Conservation (phyloP, 2,329 filamentous ascomycete genomes). For the Aspergillus persii region DNA sequence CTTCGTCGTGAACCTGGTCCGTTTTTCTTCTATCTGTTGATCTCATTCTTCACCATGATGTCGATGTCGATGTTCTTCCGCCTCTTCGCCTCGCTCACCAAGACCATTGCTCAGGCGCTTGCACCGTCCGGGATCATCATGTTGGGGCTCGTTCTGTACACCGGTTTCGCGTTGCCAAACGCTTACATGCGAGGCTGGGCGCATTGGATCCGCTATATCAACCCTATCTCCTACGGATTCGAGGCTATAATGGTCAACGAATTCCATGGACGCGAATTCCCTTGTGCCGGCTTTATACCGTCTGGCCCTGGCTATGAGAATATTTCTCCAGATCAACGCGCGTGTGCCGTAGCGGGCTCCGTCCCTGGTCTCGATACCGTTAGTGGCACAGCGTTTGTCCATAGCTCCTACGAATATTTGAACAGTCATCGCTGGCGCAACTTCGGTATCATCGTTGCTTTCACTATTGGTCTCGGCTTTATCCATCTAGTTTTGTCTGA, state of each 20-base stretch:
- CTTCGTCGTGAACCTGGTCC: slow-evolving; percentile 67
- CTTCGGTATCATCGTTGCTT: slow-evolving; percentile 65
- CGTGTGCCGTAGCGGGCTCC: slow-evolving; percentile 60
- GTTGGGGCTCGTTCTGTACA: slow-evolving; percentile 40
- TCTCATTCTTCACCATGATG: slow-evolving; percentile 69
- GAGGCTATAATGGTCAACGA: slow-evolving; percentile 80
- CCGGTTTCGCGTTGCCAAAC: slow-evolving; percentile 42
- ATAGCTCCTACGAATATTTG: slow-evolving; percentile 55
- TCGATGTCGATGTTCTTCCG: slow-evolving; percentile 82
- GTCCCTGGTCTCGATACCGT: slow-evolving; percentile 53
- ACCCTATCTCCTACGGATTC: slow-evolving; percentile 75
- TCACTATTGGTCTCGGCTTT: slow-evolving; percentile 57
- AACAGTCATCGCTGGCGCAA: slow-evolving; percentile 63
- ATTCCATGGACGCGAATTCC: slow-evolving; percentile 63
- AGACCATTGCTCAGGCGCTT: slow-evolving; percentile 58
- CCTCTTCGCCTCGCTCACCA: slow-evolving; percentile 68
- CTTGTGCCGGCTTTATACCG: slow-evolving; percentile 46
- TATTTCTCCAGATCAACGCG: slow-evolving; percentile 33
- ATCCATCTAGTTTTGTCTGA: slow-evolving; percentile 51
- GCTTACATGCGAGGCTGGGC: slow-evolving; percentile 72
- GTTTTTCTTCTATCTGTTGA: slow-evolving; percentile 81
- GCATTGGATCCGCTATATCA: slow-evolving; percentile 75
- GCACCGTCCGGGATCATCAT: slow-evolving; percentile 50
- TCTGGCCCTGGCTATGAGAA: slow-evolving; percentile 39
- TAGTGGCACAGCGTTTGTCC: slow-evolving; percentile 58